Conservation (phyloP, 176 grass and related monocot genomes). For the Hordeum vulgare region DNA sequence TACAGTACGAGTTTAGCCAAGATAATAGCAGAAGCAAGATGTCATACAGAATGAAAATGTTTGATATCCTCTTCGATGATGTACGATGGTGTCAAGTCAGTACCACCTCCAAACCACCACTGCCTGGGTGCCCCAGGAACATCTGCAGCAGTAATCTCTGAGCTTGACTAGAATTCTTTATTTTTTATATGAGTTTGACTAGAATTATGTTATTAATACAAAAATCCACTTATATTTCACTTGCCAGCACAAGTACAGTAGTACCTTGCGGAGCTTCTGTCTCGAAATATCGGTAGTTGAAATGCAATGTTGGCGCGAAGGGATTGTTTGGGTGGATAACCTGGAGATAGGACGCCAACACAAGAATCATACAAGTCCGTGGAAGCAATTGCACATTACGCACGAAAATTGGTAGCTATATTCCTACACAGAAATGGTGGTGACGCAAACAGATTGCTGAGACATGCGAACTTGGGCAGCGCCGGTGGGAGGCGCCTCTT, state of each 20-base stretch:
- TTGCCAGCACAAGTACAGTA: neutral
- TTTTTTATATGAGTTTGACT: neutral
- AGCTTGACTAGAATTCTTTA: neutral
- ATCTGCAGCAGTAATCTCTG: constrained; percentile 27
- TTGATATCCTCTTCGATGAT: constrained; percentile 71
- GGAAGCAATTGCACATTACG: neutral
- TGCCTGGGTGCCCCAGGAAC: constrained; percentile 53
- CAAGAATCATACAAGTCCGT: neutral
- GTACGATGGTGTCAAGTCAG: constrained; percentile 65
- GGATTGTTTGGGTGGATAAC: constrained; percentile 88
- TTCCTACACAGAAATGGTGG: neutral
- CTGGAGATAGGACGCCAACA: constrained; percentile 23
- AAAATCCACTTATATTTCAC: neutral
- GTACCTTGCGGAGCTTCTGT: constrained; percentile 74
- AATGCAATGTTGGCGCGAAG: constrained; percentile 90
- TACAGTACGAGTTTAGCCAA: neutral
- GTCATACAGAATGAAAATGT: constrained; percentile 60
- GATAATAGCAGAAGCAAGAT: neutral
- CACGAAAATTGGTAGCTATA: neutral
- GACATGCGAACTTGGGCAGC: neutral
- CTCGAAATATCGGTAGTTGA: constrained; percentile 96
- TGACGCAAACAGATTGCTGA: neutral
- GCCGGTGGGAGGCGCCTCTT: neutral
- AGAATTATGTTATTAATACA: neutral
- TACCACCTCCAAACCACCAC: constrained; percentile 78